Base-by-base conservation (phyloP, 768 basidiomycete genomes). In the Crucibulum laeve region DNA sequence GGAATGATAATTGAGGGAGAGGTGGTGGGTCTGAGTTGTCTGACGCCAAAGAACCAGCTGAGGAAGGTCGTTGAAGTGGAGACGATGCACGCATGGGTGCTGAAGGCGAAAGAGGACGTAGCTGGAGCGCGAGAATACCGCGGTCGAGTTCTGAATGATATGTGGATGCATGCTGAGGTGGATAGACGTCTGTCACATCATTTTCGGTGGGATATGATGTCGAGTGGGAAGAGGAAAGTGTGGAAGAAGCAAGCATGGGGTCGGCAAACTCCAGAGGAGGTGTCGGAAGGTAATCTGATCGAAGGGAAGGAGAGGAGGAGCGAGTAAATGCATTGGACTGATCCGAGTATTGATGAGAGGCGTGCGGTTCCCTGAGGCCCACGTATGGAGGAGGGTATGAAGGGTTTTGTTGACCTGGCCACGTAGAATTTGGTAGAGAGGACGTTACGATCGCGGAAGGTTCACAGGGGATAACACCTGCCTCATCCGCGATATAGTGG, bases 401-500 rank as follows among this genome's bases (percentile, higher is more conserved):
- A 19, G 41, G 25, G n/a, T 40, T 42, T 25, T 15, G 43, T 22
- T 28, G 49, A 38, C 39, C 41, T 36, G 48, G 51, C 11, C 39
- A 48, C 18, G 38, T 17, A n/a, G n/a, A n/a, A n/a, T 30, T 43
- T 18, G 49, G 33, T 7, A 51, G 48, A 38, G 51, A 52, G 23
- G 51, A 37, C 15, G 53, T 36, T 36, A 38, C 28, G 41, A 40
- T 43, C 25, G 11, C 45, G 35, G 56, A 46, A 6, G 57, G 56
- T 35, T 76, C 71, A 44, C 67, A 61, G 11, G 73, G 69, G 18
- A 76, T 63, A 14, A 87, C 77, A 19, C 84, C 84, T 21, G 74
- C 75, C 57, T 90, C 87, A 46, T 75, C 70, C 25, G 63, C 63
- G 44, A 86, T 64, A 50, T 87, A 82, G 53, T 74, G 71, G 33